Conservation (phyloP, 2,329 filamentous ascomycete genomes). For the Fusarium nanum region DNA sequence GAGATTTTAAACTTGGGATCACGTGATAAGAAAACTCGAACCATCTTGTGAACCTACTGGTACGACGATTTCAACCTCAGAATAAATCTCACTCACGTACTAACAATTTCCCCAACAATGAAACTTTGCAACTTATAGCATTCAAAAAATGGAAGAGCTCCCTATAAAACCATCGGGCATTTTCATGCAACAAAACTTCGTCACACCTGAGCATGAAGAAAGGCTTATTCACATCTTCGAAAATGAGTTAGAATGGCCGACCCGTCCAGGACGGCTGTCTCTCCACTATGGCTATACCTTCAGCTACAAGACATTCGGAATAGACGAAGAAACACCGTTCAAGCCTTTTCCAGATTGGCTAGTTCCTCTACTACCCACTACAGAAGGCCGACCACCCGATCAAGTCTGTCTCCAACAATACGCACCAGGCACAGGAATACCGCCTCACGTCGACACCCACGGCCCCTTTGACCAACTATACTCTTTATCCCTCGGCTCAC, state of each 20-base stretch:
- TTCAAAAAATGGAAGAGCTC: slow-evolving; percentile 43
- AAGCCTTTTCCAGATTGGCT: slow-evolving; percentile 65
- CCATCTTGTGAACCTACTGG: background rate
- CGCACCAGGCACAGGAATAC: slow-evolving; percentile 69
- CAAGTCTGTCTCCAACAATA: slow-evolving; percentile 72
- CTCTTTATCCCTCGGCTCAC: slow-evolving; percentile 56
- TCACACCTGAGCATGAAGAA: slow-evolving; percentile 58
- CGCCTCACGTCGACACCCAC: slow-evolving; percentile 71
- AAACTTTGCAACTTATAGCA: background rate
- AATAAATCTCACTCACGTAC: background rate
- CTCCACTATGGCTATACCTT: slow-evolving; percentile 69
- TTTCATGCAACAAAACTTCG: slow-evolving; percentile 60
- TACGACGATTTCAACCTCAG: background rate
- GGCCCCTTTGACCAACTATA: slow-evolving; percentile 59
- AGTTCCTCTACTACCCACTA: slow-evolving; percentile 58
- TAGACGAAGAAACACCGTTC: slow-evolving; percentile 62
- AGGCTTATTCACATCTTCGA: slow-evolving; percentile 57
- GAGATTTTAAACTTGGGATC: too few species aligned
- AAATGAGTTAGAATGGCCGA: slow-evolving; percentile 59
- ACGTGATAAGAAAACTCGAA: slow-evolving; percentile 10
- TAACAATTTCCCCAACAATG: background rate
- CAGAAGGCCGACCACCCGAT: slow-evolving; percentile 60
- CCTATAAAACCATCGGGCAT: slow-evolving; percentile 52
- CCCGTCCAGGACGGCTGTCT: slow-evolving; percentile 59
- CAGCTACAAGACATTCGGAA: slow-evolving; percentile 68